Conservation (phyloP, 2,329 filamentous ascomycete species). For the Pseudocercospora musae region DNA sequence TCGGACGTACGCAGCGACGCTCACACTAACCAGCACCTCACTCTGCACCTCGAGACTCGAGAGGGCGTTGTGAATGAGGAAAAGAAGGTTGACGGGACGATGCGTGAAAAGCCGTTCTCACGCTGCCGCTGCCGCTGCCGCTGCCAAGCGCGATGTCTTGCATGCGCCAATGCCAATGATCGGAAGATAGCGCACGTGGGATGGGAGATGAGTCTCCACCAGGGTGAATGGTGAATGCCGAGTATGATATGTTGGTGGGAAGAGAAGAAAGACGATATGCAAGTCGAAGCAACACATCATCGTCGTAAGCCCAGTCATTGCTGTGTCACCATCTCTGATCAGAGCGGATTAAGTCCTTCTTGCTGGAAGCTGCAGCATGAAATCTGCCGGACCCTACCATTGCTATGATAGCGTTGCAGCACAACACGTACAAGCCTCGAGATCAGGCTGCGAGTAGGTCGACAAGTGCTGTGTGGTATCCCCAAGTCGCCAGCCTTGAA, state of each 20-base stretch:
- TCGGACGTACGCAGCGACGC: background rate
- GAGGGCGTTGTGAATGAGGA: background rate
- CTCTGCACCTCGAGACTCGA: constrained; percentile 6
- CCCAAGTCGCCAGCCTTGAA: too few species aligned
- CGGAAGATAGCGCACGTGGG: background rate
- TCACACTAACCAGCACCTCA: constrained; percentile 2
- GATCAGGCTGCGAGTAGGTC: background rate
- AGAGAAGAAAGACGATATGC: background rate
- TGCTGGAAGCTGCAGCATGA: background rate
- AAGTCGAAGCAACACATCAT: background rate
- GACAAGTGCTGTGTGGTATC: too few species aligned
- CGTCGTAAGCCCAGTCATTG: background rate
- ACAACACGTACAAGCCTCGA: background rate
- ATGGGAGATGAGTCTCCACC: background rate
- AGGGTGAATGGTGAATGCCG: background rate
- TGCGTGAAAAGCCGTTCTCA: constrained; percentile 1
- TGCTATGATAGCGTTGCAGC: background rate
- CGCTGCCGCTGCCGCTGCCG: too few species aligned
- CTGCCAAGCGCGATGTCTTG: too few species aligned
- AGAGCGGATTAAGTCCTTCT: background rate
- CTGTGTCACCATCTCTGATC: background rate
- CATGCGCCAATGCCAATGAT: background rate
- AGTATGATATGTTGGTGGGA: background rate
- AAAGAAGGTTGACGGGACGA: constrained; percentile 4
- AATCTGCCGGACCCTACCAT: background rate